A percentile compares a stretch with the other conserved stretches of the same genome.
phyloP scores from a whole-genome alignment of 2,329 filamentous ascomycete genomes.

The Paracoccidioides brasiliensis region DNA sequence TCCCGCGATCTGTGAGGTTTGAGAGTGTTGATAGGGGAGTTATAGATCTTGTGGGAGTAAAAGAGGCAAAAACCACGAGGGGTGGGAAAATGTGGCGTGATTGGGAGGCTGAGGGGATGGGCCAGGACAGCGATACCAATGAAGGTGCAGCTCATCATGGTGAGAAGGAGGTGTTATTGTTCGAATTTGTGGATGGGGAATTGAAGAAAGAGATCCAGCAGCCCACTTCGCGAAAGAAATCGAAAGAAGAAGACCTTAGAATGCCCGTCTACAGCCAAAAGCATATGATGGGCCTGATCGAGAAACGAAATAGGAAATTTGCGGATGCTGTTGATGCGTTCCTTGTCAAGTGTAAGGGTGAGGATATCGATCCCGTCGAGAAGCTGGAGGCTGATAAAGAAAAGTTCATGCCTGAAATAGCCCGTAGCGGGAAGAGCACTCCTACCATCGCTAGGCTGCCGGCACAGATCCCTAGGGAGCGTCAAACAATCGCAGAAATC shows the following conservation, averaged over 20 bases:
- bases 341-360: slow-evolving; percentile 56
- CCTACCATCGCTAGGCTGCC: slow-evolving; percentile 43
- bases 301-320: slow-evolving; percentile 80
- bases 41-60: slow-evolving; percentile 63
- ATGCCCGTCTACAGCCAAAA: slow-evolving; percentile 90
- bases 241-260: slow-evolving; percentile 65
- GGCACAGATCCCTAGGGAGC: slow-evolving; percentile 61
- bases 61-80: slow-evolving; percentile 4
- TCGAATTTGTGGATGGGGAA: slow-evolving; percentile 88
- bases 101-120: slow-evolving; percentile 43
- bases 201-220: slow-evolving; percentile 65
- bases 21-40: slow-evolving; percentile 73
- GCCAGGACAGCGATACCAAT: slow-evolving; percentile 13
- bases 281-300: slow-evolving; percentile 78
- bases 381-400: slow-evolving; percentile 48
- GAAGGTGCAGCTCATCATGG: slow-evolving; percentile 28
- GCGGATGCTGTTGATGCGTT: slow-evolving; percentile 62
- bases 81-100: slow-evolving; percentile 41
- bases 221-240: slow-evolving; percentile 55
- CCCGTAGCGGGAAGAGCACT: slow-evolving; percentile 26
- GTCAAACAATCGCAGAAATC: slow-evolving; percentile 72
- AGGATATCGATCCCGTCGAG: slow-evolving; percentile 53
- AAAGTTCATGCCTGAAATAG: slow-evolving; percentile 49
- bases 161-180: slow-evolving; percentile 59
- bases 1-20: slow-evolving; percentile 70